phyloP scores from a whole-genome alignment of 345 rosid species.

The Carallia pectinifolia region DNA sequence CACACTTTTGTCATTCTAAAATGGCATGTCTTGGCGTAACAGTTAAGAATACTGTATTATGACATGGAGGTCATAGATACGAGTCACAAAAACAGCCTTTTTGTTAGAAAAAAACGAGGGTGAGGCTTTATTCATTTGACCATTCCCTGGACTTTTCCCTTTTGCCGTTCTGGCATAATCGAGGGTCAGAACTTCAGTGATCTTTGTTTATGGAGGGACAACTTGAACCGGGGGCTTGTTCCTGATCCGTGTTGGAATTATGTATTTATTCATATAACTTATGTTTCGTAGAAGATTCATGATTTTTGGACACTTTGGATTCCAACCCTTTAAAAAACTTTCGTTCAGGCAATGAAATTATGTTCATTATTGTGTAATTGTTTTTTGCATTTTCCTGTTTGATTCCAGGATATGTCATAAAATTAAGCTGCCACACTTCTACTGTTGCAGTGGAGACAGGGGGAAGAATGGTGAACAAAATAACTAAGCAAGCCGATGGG shows the following conservation, averaged over 20 bases:
- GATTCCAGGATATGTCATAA: conserved; percentile 75
- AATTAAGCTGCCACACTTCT: conserved; percentile 90
- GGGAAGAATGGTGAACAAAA: conserved; percentile 20
- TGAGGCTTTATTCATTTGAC: no score
- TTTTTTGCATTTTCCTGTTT: neutral
- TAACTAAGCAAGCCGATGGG: neutral
- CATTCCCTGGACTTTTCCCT: no score
- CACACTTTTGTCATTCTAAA: no score
- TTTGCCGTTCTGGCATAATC: no score
- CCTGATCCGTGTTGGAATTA: neutral
- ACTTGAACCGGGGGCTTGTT: neutral
- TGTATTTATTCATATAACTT: neutral
- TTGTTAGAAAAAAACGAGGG: no score
- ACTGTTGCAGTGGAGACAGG: conserved; percentile 89
- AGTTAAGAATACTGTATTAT: no score
- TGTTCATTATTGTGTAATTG: neutral
- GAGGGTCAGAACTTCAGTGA: no score
- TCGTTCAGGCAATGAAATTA: neutral
- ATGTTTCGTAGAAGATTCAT: neutral
- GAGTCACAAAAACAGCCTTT: no score
- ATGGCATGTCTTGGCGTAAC: no score
- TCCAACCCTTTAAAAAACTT: neutral
- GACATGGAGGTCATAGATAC: no score
- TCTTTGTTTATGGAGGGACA: no score
- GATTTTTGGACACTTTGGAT: neutral